Percentiles rank a stretch among this genome's conserved stretches.
phyloP scores from a whole-genome alignment of 225 moss, liverwort and hornwort genomes.

The Neckera pumila region DNA sequence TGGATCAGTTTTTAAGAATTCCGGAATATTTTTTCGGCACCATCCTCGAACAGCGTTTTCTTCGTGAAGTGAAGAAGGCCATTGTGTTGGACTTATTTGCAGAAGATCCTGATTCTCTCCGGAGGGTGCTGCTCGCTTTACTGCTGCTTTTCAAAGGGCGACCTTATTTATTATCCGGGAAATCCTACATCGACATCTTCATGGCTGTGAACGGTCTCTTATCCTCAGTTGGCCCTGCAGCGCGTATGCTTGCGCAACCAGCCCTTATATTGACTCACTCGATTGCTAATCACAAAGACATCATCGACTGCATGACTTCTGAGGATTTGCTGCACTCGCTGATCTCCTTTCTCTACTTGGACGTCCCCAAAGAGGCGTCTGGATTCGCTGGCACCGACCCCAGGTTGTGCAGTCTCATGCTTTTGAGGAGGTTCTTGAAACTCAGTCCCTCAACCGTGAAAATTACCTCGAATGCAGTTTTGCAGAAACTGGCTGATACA shows the following conservation, averaged over 20 bases:
- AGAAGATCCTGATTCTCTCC: conserved; percentile 56
- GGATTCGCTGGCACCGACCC: conserved; percentile 92
- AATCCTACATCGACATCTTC: conserved; percentile 93
- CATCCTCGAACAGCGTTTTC: conserved; percentile 78
- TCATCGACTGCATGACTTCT: conserved; percentile 87
- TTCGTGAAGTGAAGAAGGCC: conserved; percentile 83
- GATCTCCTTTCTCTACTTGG: conserved; percentile 60
- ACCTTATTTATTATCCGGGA: conserved; percentile 61
- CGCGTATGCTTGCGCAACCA: conserved; percentile 74
- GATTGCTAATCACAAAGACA: conserved; percentile 82
- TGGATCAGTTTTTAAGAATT: conserved; percentile 80
- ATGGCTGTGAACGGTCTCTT: conserved; percentile 65
- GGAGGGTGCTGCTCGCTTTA: conserved; percentile 67
- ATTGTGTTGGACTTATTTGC: conserved; percentile 68
- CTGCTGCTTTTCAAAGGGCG: conserved; percentile 78
- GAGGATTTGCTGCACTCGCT: conserved; percentile 69
- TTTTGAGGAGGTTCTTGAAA: conserved; percentile 65
- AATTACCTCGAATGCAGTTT: conserved; percentile 46
- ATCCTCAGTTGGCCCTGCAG: conserved; percentile 37
- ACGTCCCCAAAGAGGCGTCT: conserved; percentile 49
- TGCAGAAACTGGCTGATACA: conserved; percentile 60
- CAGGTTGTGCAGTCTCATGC: conserved; percentile 84
- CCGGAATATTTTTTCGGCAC: conserved; percentile 69
- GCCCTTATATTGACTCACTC: conserved; percentile 78
- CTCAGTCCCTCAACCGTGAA: conserved; percentile 75